Base-by-base conservation (phyloP, 176 grass and related monocot genomes). In the Juncus effusus region DNA sequence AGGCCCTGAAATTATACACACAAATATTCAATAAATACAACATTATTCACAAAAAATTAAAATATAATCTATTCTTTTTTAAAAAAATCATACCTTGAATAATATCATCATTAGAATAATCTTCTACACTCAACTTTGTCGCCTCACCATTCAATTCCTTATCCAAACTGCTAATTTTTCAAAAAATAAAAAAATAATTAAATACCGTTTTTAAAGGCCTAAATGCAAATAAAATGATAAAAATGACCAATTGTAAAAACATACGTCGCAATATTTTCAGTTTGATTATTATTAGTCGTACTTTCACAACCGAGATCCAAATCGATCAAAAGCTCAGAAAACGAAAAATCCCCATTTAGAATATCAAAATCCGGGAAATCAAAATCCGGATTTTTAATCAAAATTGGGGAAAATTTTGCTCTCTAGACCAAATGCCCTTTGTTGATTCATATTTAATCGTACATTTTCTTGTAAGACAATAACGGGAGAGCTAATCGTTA, bases 391-490 rank as follows among this genome's bases (percentile, higher is more conserved):
- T 28, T 1, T 28, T 28, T 28, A 28, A 28, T 28, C 19, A 28
- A 28, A 28, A 28, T 28, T 28, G 19, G 19, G 19, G 19, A 28
- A 28, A 28, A 28, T 28, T 28, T 28, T 28, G 19, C 19, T 28
- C 83, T 86, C 85, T 91, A 96, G 79, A 91, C 84, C 84, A 96
- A 96, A 83, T 96, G 79, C 84, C 87, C 87, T n/a, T n/a, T n/a
- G n/a, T n/a, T n/a, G n/a, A n/a, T n/a, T n/a, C n/a, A n/a, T n/a
- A 16, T 4, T 13, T 51, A 11, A 4, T 7, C 0, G 38, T 19
- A 56, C 6, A 4, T 4, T 56, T 56, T n/a, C 3, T 45, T 45
- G 54, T 15, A 56, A 56, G 9, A 51, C 47, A 5, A 5, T 5
- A 51, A 8, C 7, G 7, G 7, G 49, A 52, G 7, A 8, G 49